Base-by-base conservation (phyloP, 768 basidiomycete genomes). In the Xerocomus brunneocitrinus region DNA sequence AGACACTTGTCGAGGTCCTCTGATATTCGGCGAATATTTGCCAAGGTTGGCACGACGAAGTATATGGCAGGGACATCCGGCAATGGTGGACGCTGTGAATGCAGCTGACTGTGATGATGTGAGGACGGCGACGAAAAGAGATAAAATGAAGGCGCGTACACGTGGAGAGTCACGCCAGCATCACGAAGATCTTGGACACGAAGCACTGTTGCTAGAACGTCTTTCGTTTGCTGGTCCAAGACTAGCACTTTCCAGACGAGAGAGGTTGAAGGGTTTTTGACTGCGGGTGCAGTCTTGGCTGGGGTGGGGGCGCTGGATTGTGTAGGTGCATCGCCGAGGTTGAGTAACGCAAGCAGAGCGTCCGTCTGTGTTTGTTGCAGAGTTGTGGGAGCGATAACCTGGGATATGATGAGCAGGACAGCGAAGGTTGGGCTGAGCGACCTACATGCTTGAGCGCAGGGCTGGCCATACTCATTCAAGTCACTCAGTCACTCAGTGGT, bases 21-120 rank as follows among this genome's bases (percentile, higher is more conserved):
- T 14, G 92, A 88, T 77, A 99, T 95, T 56, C 95, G 81, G 54
- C 80, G 78, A 60, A 98, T 80, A 67, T 98, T 99, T 50, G 76
- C 73, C 12, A 90, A 74, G 2, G 92, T 95, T 0, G 97, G 95
- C 0, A 93, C 81, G 47, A 98, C 89, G 66, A 99, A 97, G 75
- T 99, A 99, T 30, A 98, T 81, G 1, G 97, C 94, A 16, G 97
- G 97, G 2, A 99, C 97, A 67, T 99, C 97, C 10, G 91, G 82
- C 38, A 99, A 74, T 5, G 93, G 81, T 27, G 97, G 97, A 53
- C 97, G 81, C 34, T 82, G 73, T 0, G 93, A 85, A 67, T 98
- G 94, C 5, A 98, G 73, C 76, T 98, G 97, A 58, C 95, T 98
- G 58, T 41, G 52, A 46, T 13, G 27, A 28, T 19, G 49, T 56